Conservation (phyloP, 208 protist genomes). For the Balamuthia mandrillaris region DNA sequence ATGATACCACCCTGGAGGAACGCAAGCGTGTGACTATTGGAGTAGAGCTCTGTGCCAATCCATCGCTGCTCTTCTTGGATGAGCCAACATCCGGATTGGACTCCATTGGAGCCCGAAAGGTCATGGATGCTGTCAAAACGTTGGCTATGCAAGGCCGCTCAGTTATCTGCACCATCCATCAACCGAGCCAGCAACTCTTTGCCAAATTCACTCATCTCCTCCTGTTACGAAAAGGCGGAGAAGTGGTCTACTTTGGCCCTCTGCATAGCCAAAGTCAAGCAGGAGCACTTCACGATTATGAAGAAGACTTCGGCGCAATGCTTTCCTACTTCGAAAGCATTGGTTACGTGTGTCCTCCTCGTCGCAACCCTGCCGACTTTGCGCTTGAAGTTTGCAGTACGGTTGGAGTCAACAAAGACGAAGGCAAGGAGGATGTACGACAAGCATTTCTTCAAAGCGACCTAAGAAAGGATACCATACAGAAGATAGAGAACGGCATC, state of each 20-base stretch:
- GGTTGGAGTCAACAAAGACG: neutral
- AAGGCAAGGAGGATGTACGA: too few species aligned
- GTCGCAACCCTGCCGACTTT: constrained; percentile 25
- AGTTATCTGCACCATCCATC: constrained; percentile 36
- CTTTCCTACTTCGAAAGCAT: constrained; percentile 13
- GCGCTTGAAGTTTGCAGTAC: constrained; percentile 7
- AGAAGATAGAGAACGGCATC: too few species aligned
- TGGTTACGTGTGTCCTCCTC: neutral
- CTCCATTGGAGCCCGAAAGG: constrained; percentile 19
- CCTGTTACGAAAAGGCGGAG: constrained; percentile 10
- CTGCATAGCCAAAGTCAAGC: neutral
- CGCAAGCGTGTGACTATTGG: constrained; percentile 58
- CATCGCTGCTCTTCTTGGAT: constrained; percentile 56
- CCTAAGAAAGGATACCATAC: too few species aligned
- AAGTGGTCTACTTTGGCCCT: neutral
- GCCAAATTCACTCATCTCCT: constrained; percentile 36
- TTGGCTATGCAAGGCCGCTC: neutral
- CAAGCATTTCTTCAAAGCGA: too few species aligned
- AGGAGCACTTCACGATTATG: neutral
- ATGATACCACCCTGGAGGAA: too few species aligned
- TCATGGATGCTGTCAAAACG: constrained; percentile 22
- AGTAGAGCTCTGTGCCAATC: constrained; percentile 56
- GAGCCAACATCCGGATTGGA: constrained; percentile 44
- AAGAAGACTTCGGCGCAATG: neutral
- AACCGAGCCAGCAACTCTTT: neutral